Evolutionary conservation across 2,329 filamentous ascomycete genomes (phyloP).

Genomic region (Hypoxylon sp.): DNA sequence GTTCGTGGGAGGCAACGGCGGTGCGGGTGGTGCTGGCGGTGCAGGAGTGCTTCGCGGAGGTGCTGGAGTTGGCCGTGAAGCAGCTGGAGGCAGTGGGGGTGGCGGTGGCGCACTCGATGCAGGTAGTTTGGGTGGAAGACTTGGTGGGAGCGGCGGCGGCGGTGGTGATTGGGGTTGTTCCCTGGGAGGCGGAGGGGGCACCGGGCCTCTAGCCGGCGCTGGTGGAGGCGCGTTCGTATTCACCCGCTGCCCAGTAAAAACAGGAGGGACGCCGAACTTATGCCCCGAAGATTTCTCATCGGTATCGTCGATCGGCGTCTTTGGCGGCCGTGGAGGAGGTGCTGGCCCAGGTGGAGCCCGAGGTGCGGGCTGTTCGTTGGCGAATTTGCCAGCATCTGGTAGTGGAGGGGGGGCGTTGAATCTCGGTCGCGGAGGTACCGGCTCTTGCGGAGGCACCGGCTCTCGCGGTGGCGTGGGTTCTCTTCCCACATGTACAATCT

Average conservation of each 20-base stretch:
- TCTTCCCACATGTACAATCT: constrained; percentile 52
- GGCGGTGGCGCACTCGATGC: constrained; percentile 52
- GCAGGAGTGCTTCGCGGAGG: constrained; percentile 49
- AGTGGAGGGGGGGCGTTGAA: constrained; percentile 90
- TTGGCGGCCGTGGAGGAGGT: constrained; percentile 73
- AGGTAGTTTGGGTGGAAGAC: constrained; percentile 31
- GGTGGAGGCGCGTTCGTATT: constrained; percentile 74
- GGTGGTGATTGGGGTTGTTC: constrained; percentile 52
- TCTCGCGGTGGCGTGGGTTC: no score
- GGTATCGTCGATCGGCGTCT: constrained; percentile 74
- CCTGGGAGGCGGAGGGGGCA: constrained; percentile 74
- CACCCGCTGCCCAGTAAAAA: constrained; percentile 72
- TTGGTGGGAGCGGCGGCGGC: constrained; percentile 49
- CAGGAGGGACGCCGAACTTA: constrained; percentile 80
- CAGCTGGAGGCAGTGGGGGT: constrained; percentile 56
- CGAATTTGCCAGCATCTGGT: constrained; percentile 88
- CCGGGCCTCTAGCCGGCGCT: constrained; percentile 74
- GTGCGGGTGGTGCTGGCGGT: constrained; percentile 33
- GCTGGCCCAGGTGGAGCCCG: constrained; percentile 65
- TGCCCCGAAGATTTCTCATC: constrained; percentile 57
- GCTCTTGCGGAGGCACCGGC: constrained; percentile 72
- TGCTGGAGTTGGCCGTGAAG: constrained; percentile 61
- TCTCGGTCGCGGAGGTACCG: constrained; percentile 72
- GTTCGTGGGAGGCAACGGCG: constrained; percentile 35
- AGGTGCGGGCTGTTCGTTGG: constrained; percentile 59